Base-by-base conservation (phyloP, 768 basidiomycete genomes). In the Lactarius akahatsu region DNA sequence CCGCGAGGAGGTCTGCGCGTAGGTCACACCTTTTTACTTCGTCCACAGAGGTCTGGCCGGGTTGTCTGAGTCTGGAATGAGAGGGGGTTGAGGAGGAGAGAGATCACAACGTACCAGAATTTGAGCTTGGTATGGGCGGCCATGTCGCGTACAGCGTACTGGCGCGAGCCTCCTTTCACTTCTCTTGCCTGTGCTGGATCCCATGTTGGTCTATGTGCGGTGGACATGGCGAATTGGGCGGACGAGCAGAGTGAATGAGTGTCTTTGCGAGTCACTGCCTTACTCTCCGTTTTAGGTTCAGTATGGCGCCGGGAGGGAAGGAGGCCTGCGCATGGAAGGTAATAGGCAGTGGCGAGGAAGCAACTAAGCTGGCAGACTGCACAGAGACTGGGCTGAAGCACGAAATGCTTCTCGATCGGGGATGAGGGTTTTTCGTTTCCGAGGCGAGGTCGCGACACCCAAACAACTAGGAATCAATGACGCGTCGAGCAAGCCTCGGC, bases 111-210 rank as follows among this genome's bases (percentile, higher is more conserved):
- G 63, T 66, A 92, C 88, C 96, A 88, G 79, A 99, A 99, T 81
- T 99, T 99, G 71, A 98, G 90, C 78, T 97, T 96, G 1, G 96
- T 99, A 76, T 98, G 92, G 2, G 93, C 83, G 7, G 96, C 93
- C 85, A 98, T 91, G 76, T 97, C 94, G 68, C 92, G 86, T 73
- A 92, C 90, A 5, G 94, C 96, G 79, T 89, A 94, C 74, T 96
- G 94, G 65, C 93, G 86, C 59, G 94, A 95, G 65, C 93, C 94
- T 4, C 91, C 91, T 75, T 93, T 94, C 68, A 94, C 88, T 78
- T 97, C 94, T 72, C 87, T 86, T 40, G 93, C 96, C 77, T 96
- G 92, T 0, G 96, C 95, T 2, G 96, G 96, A 71, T 96, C 92
- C n/a, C 96, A 98, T 86, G 93, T 96, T 72, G 94, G 94, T 79